Conservation (phyloP, 352 stramenopile genomes). For the Globisporangium sylvaticum region DNA sequence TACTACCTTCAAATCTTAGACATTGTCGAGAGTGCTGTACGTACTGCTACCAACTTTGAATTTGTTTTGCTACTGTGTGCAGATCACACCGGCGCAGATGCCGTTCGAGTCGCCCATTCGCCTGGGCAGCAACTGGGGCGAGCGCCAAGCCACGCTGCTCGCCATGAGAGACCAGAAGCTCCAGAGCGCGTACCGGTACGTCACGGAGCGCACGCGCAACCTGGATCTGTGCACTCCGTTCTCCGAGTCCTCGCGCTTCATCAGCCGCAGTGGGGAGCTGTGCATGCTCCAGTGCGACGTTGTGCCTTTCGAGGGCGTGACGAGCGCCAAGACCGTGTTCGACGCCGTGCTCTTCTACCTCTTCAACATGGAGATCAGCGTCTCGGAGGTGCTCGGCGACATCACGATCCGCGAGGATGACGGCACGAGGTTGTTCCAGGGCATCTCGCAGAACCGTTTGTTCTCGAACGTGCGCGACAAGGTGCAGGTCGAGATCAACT, state of each 20-base stretch:
- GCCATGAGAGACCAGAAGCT: slow-evolving; percentile 32
- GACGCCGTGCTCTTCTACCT: slow-evolving; percentile 3
- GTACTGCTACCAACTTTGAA: background rate
- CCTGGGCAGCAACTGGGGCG: slow-evolving; percentile 18
- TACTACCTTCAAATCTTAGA: background rate
- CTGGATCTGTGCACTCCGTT: slow-evolving; percentile 29
- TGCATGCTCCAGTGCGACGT: background rate
- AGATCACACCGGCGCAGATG: background rate
- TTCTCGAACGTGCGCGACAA: background rate
- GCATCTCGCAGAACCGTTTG: background rate
- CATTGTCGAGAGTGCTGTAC: background rate
- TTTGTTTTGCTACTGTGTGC: no score
- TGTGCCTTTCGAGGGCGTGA: background rate
- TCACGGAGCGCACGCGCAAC: slow-evolving; percentile 30
- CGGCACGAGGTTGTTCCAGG: background rate
- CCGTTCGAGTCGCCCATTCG: slow-evolving; percentile 16
- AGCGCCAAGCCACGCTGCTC: slow-evolving; percentile 27
- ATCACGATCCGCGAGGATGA: background rate
- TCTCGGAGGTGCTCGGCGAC: slow-evolving; percentile 1
- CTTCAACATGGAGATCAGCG: slow-evolving; percentile 7
- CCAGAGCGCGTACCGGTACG: slow-evolving; percentile 24
- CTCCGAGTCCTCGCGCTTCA: background rate
- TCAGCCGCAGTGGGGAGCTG: background rate
- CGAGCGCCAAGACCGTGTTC: background rate
- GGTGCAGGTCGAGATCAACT: slow-evolving; percentile 7